Conservation (phyloP, 2,329 filamentous ascomycete species). For the Colletotrichum plurivorum region DNA sequence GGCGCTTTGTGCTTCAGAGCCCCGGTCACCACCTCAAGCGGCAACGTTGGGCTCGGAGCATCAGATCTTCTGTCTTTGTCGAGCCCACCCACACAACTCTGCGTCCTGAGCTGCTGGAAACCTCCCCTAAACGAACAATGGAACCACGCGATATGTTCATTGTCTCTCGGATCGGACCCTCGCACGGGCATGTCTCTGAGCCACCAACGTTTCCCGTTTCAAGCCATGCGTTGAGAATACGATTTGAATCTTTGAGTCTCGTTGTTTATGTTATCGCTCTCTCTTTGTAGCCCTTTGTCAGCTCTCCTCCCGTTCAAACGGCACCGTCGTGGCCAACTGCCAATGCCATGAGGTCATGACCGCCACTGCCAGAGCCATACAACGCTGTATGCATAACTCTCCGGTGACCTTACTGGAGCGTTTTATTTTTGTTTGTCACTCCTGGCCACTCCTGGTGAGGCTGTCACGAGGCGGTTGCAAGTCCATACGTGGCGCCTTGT, state of each 20-base stretch:
- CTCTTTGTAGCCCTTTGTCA: background rate
- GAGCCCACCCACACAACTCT: background rate
- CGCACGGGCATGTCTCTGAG: slow-evolving; percentile 2
- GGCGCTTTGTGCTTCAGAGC: slow-evolving; percentile 22
- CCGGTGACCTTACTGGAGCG: too few relatives aligned
- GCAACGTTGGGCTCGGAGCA: background rate
- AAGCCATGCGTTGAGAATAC: slow-evolving; percentile 1
- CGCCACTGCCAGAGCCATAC: too few relatives aligned
- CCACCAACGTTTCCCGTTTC: slow-evolving; percentile 16
- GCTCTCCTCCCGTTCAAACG: background rate
- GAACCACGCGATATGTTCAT: slow-evolving; percentile 6
- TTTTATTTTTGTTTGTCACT: background rate
- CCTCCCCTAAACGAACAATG: background rate
- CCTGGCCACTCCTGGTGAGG: background rate
- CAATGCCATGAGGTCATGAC: too few relatives aligned
- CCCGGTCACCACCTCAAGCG: background rate
- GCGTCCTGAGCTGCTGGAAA: slow-evolving; percentile 16
- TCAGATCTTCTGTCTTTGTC: background rate
- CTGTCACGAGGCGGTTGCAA: background rate
- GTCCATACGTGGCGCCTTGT: background rate
- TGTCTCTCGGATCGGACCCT: background rate
- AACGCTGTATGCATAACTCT: too few relatives aligned
- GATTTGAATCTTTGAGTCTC: too few relatives aligned
- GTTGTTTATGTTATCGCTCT: background rate
- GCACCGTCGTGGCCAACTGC: background rate